phyloP scores from a whole-genome alignment of 2,329 filamentous ascomycete species.

The Chaetomium olivaceum region DNA sequence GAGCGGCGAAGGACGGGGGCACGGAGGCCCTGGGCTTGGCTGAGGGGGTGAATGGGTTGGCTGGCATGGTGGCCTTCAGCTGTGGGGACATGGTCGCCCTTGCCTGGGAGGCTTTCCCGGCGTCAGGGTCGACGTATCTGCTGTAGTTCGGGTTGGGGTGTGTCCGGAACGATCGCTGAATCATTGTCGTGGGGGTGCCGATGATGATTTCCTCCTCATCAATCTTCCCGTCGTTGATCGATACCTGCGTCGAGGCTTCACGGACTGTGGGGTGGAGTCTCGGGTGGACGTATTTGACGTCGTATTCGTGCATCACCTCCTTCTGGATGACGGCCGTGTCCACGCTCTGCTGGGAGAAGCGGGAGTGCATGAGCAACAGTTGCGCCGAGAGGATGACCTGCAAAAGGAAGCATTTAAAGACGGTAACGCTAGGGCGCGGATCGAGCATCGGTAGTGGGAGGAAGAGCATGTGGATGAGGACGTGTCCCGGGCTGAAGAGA shows the following conservation, averaged over 20 bases:
- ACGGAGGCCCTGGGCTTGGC: constrained; percentile 25
- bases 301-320: constrained; percentile 93
- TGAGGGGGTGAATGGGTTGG: constrained; percentile 47
- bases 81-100: constrained; percentile 44
- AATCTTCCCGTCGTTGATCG: constrained; percentile 47
- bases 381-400: constrained; percentile 74
- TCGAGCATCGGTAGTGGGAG: constrained; percentile 76
- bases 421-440: constrained; percentile 78
- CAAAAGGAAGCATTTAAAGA: constrained; percentile 79
- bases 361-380: constrained; percentile 69
- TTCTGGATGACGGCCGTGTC: constrained; percentile 83
- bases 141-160: constrained; percentile 82
- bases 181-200: constrained; percentile 59
- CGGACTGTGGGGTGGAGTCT: constrained; percentile 76
- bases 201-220: constrained; percentile 48
- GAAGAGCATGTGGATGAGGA: constrained; percentile 87
- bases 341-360: constrained; percentile 81
- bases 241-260: constrained; percentile 78
- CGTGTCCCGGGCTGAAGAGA: constrained; percentile 88
- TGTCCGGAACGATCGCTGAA: constrained; percentile 76
- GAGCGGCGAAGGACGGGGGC: constrained; percentile 19
- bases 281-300: constrained; percentile 92
- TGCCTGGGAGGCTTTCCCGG: constrained; percentile 36
- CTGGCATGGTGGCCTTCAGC: constrained; percentile 42
- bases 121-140: constrained; percentile 69